These are phyloP conservation scores for Juncus effusus DNA, from an alignment of 176 grass and related monocot genomes.

Conservation along the genomic window DNA sequence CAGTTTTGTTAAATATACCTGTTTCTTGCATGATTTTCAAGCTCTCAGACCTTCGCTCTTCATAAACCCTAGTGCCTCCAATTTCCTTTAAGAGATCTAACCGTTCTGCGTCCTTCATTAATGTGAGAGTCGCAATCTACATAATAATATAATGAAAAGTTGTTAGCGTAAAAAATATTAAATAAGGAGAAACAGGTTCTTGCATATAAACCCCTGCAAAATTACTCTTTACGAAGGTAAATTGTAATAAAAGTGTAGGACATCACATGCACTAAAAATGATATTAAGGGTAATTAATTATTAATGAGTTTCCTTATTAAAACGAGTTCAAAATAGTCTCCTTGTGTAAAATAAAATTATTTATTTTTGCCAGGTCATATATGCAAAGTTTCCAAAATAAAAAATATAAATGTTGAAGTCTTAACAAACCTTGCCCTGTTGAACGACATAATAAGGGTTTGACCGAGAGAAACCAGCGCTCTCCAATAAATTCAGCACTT, in stretches of 20 bases:
- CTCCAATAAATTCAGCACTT: constrained; percentile 99
- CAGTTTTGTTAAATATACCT: constrained; percentile 26
- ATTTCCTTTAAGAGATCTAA: constrained; percentile 99
- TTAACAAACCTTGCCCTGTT: constrained; percentile 83
- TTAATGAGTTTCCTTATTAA: constrained; percentile 2
- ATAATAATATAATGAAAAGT: constrained; percentile 30
- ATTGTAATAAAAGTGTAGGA: neutral
- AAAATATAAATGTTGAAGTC: neutral
- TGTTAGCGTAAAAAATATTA: constrained; percentile 14
- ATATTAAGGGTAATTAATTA: neutral
- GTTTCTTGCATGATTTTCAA: constrained; percentile 99
- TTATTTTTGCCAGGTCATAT: neutral
- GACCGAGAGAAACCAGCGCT: constrained; percentile 99
- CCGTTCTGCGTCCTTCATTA: constrained; percentile 98
- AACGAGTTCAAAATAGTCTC: neutral
- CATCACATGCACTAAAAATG: neutral
- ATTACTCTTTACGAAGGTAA: neutral
- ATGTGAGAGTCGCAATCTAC: constrained; percentile 91
- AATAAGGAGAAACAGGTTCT: neutral
- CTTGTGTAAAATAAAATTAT: neutral
- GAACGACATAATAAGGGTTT: constrained; percentile 99
- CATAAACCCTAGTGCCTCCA: constrained; percentile 92
- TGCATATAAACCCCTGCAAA: neutral
- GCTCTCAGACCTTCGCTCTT: constrained; percentile 87
- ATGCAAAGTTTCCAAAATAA: constrained; percentile 10